Evolutionary conservation across 2,329 filamentous ascomycete species (phyloP).

Genomic region (Emmonsia crescens): DNA sequence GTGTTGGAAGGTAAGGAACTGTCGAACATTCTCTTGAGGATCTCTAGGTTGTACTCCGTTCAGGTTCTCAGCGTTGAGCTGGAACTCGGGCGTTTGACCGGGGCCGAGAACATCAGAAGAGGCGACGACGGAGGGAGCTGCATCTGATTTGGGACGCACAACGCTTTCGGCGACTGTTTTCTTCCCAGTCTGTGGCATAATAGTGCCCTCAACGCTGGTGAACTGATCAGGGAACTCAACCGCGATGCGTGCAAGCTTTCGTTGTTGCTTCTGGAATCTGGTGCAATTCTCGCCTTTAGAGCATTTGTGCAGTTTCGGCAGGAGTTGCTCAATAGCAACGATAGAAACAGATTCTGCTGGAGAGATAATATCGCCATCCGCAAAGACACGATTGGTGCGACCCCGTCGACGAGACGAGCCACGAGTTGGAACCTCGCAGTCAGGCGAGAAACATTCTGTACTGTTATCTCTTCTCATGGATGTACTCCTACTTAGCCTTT

Average conservation of each 20-base stretch:
- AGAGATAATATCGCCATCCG: conserved; percentile 52
- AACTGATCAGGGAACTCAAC: conserved; percentile 65
- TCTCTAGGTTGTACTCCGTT: conserved; percentile 60
- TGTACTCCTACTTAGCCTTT: background rate
- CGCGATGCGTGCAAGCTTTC: conserved; percentile 62
- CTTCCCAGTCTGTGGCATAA: conserved; percentile 64
- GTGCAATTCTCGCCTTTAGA: conserved; percentile 76
- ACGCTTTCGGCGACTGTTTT: conserved; percentile 53
- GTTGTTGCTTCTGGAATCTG: conserved; percentile 71
- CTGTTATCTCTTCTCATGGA: background rate
- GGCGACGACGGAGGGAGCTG: conserved; percentile 70
- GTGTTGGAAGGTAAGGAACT: conserved; percentile 81
- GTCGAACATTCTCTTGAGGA: conserved; percentile 83
- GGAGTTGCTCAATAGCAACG: conserved; percentile 80
- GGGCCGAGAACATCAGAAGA: conserved; percentile 85
- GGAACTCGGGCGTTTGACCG: conserved; percentile 50
- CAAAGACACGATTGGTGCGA: conserved; percentile 13
- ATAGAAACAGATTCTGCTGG: conserved; percentile 80
- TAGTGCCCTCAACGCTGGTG: conserved; percentile 35
- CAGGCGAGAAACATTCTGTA: conserved; percentile 23
- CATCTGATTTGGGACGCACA: conserved; percentile 60
- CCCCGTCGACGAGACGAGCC: conserved; percentile 16
- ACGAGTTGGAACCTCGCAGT: conserved; percentile 4
- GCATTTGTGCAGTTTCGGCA: conserved; percentile 80
- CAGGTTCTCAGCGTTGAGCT: conserved; percentile 62